Conservation (phyloP, 352 stramenopile genomes). For the Phytophthora tubulina region DNA sequence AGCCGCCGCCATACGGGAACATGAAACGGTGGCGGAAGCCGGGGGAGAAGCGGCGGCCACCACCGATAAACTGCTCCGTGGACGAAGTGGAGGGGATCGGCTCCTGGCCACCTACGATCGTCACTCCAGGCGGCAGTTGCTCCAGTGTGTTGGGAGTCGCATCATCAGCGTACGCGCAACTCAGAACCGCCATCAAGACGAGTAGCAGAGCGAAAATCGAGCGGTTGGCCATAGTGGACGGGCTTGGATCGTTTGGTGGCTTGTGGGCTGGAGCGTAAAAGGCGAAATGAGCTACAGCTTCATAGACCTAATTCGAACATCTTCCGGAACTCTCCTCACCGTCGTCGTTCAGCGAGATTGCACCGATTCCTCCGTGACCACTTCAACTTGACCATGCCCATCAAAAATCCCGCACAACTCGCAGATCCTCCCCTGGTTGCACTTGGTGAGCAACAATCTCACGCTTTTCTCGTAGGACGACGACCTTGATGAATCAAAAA, state of each 20-base stretch:
- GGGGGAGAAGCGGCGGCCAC: background rate
- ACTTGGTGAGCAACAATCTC: too few species aligned
- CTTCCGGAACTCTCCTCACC: background rate
- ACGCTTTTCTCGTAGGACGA: too few species aligned
- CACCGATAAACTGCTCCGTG: slow-evolving; percentile 23
- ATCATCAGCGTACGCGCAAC: slow-evolving; percentile 12
- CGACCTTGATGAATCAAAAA: too few species aligned
- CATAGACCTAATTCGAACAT: background rate
- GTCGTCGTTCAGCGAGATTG: slow-evolving; percentile 2
- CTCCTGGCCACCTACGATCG: slow-evolving; percentile 22
- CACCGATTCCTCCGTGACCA: background rate
- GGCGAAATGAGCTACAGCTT: background rate
- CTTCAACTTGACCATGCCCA: slow-evolving; percentile 10
- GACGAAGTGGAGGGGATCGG: slow-evolving; percentile 13
- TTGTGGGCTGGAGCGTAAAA: background rate
- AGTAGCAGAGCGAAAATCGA: slow-evolving; percentile 21
- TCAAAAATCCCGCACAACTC: slow-evolving; percentile 15
- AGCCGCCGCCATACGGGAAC: slow-evolving; percentile 40
- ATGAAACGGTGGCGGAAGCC: slow-evolving; percentile 44
- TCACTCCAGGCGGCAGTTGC: slow-evolving; percentile 21
- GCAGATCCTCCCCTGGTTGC: background rate
- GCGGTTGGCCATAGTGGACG: slow-evolving; percentile 18
- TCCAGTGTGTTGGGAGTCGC: background rate
- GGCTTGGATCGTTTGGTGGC: background rate
- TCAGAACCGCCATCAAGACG: slow-evolving; percentile 17